A percentile compares a stretch with the other conserved stretches of the same genome.
These are phyloP conservation scores for Fraxinus nigra DNA, from an alignment of 305 asterid genomes.

Conservation along the genomic window DNA sequence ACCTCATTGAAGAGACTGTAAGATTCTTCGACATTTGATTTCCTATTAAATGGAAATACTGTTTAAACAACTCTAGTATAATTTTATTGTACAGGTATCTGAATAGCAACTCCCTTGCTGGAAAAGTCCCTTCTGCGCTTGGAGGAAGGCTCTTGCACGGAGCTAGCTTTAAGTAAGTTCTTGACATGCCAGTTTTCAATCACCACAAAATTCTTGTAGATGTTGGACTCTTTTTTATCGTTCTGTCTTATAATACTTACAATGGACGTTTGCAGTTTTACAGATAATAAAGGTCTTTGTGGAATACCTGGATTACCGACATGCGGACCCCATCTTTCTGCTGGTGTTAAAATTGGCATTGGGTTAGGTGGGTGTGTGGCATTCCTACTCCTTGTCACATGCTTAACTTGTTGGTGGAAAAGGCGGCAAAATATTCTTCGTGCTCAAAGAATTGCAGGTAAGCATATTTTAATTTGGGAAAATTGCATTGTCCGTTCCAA, in stretches of 20 bases:
- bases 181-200: not conserved
- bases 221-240: not conserved
- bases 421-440: constrained; percentile 85
- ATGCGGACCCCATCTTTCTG: constrained; percentile 75
- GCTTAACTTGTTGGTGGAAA: constrained; percentile 91
- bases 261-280: constrained; percentile 60
- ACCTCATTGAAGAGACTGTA: constrained; percentile 69
- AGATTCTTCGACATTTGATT: constrained; percentile 36
- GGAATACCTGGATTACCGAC: constrained; percentile 87
- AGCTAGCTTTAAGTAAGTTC: constrained; percentile 85
- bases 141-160: constrained; percentile 95
- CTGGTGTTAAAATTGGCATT: constrained; percentile 73
- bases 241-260: constrained; percentile 17
- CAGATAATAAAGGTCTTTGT: constrained; percentile 89
- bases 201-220: not conserved
- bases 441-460: constrained; percentile 84
- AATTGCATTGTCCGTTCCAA: not conserved
- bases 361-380: constrained; percentile 57
- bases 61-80: constrained; percentile 14
- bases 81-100: constrained; percentile 59
- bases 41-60: not conserved
- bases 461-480: not conserved
- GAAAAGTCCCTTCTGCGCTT: constrained; percentile 83
- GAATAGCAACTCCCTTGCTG: constrained; percentile 82
- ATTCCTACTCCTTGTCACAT: constrained; percentile 54